phyloP scores from a whole-genome alignment of 768 basidiomycete genomes.

The Floccularia luteovirens region DNA sequence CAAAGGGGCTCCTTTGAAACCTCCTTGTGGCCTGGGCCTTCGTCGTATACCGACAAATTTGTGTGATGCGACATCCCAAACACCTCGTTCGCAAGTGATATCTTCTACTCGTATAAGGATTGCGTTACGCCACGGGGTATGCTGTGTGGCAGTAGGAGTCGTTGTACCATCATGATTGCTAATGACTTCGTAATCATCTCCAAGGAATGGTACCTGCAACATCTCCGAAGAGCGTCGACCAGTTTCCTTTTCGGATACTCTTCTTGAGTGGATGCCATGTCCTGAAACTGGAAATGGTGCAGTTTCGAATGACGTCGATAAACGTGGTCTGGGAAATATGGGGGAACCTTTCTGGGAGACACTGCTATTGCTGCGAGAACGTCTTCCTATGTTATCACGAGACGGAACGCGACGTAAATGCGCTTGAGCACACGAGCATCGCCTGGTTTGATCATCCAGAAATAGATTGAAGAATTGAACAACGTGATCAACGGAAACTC shows the following conservation, averaged over 20 bases:
- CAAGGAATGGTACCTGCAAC: conserved; percentile 34
- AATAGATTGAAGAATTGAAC: conserved; percentile 63
- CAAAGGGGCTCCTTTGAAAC: conserved; percentile 14
- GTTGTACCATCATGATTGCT: conserved; percentile 21
- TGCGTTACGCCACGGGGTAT: conserved; percentile 53
- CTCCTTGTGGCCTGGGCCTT: conserved; percentile 39
- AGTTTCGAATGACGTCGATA: conserved; percentile 40
- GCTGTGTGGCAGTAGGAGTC: conserved; percentile 21
- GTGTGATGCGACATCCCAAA: conserved; percentile 61
- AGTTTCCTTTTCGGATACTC: conserved; percentile 62
- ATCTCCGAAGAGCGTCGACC: conserved; percentile 41
- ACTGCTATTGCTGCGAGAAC: conserved; percentile 59
- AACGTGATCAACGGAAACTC: conserved; percentile 57
- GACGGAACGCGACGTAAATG: conserved; percentile 36
- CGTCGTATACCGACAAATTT: conserved; percentile 65
- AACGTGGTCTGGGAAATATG: conserved; percentile 36
- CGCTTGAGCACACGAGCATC: conserved; percentile 59
- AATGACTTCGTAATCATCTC: conserved; percentile 30
- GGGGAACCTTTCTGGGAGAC: conserved; percentile 41
- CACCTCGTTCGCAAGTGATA: conserved; percentile 64
- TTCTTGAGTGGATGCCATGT: conserved; percentile 70
- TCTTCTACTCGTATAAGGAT: conserved; percentile 46
- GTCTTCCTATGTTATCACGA: conserved; percentile 39
- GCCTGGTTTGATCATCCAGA: conserved; percentile 37
- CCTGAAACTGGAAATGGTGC: conserved; percentile 72